phyloP scores from a whole-genome alignment of 2,329 filamentous ascomycete species.

The Fusarium sp. region DNA sequence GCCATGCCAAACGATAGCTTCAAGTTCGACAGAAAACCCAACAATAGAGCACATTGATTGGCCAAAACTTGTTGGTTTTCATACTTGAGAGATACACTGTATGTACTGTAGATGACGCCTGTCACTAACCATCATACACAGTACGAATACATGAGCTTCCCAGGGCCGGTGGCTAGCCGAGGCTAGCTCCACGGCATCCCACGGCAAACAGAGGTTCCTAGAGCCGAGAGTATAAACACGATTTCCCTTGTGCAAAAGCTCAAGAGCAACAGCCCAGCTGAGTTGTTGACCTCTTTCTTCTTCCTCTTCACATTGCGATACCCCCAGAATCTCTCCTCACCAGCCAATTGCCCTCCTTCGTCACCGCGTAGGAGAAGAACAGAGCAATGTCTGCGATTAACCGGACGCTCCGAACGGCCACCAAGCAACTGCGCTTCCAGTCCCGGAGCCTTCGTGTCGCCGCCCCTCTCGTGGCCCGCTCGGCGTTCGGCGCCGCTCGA shows the following conservation, averaged over 20 bases:
- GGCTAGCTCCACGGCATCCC: constrained; percentile 40
- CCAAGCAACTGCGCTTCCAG: constrained; percentile 62
- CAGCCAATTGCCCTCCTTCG: constrained; percentile 28
- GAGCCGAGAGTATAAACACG: constrained; percentile 44
- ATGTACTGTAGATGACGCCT: neutral
- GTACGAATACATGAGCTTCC: constrained; percentile 2
- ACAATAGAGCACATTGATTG: constrained; percentile 17
- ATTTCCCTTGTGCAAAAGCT: constrained; percentile 25
- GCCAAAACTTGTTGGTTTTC: neutral
- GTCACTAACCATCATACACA: neutral
- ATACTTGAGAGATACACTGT: neutral
- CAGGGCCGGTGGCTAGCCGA: constrained; percentile 41
- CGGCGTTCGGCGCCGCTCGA: constrained; percentile 45
- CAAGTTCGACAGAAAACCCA: constrained; percentile 4
- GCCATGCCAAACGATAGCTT: neutral
- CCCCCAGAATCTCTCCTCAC: constrained; percentile 10
- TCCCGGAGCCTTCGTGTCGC: constrained; percentile 50
- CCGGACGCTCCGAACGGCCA: constrained; percentile 63
- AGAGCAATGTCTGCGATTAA: constrained; percentile 60
- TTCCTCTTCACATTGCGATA: constrained; percentile 25
- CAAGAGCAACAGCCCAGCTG: constrained; percentile 18
- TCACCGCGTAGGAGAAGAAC: constrained; percentile 11
- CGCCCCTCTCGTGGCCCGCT: constrained; percentile 50
- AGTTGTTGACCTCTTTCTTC: constrained; percentile 12
- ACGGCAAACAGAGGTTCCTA: constrained; percentile 37